Evolutionary conservation across 2,329 filamentous ascomycete genomes (phyloP), one percentile per base, ranked within the genome.

Genomic region (Pyrenochaeta sp.): DNA sequence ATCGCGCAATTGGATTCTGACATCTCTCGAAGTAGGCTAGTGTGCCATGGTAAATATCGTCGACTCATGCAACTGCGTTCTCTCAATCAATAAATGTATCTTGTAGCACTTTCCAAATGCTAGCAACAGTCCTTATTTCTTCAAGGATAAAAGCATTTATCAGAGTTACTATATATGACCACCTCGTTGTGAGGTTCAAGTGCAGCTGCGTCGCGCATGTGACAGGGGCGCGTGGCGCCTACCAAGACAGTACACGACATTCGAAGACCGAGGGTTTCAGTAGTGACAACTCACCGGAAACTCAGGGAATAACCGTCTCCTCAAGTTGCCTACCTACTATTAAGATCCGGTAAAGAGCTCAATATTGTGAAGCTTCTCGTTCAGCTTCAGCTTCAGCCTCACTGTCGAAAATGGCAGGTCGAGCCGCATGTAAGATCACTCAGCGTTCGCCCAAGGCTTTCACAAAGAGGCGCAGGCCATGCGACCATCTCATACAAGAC

Each of bases 391-490:
- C 45, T 47, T 47, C 45, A 47, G 45, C 45, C 45, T 47, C 45
- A 36, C 30, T 34, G 22, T n/a, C 45, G n/a, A 22, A 47, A 34
- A 34, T 2, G 32, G 27, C n/a, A 47, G 28, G 27, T 8, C 2
- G 30, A 47, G 45, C 45, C 45, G 28, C 45, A 32, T 32, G 12
- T 8, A 32, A 28, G 45, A 22, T 47, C 45, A 10, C 27, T 47
- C 28, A 34, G 45, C 15, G 19, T 32, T 12, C 30, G 28, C 45
- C 19, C 27, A 13, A 34, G 28, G 15, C 27, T 47, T n/a, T 19
- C 44, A 46, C 45, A 47, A 24, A 28, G 45, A 34, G 45, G 45
- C 45, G 45, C 45, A 47, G 45, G n/a, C 45, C 45, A 47, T 47
- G 45, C 45, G 45, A 47, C 45, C 45, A 36, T 3, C 45, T 13